phyloP scores from a whole-genome alignment of 2,329 filamentous ascomycete genomes.

The Cercospora citrullina region DNA sequence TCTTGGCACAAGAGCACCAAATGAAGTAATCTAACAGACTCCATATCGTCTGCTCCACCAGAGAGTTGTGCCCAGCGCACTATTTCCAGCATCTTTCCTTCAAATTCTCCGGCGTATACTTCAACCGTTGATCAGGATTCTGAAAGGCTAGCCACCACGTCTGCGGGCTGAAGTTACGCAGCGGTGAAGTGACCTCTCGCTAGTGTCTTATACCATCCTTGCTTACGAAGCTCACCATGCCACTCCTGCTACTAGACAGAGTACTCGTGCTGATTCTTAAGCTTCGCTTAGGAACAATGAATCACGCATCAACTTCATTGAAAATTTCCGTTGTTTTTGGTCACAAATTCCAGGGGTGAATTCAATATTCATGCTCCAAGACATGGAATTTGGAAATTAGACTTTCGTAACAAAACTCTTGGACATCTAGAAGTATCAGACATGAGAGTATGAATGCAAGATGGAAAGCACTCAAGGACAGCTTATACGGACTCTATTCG shows the following conservation, averaged over 20 bases:
- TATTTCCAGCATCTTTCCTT: not conserved
- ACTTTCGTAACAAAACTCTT: constrained; percentile 7
- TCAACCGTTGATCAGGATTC: not conserved
- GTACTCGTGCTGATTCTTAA: not conserved
- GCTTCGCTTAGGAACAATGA: constrained; percentile 3
- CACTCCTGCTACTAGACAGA: not conserved
- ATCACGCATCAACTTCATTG: not conserved
- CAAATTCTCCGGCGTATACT: not conserved
- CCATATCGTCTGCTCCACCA: too few relatives aligned
- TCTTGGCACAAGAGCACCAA: too few relatives aligned
- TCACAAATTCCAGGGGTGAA: not conserved
- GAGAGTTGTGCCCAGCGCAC: not conserved
- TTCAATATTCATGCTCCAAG: constrained; percentile 1
- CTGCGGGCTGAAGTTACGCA: not conserved
- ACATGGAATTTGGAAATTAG: constrained; percentile 3
- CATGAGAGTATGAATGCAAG: too few relatives aligned
- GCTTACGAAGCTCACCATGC: not conserved
- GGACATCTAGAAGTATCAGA: constrained; percentile 1
- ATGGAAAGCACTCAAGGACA: too few relatives aligned
- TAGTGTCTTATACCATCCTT: not conserved
- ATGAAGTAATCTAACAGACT: too few relatives aligned
- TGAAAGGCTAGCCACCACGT: constrained; percentile 5
- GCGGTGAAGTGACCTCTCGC: not conserved
- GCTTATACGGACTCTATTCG: too few relatives aligned
- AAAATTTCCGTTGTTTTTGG: not conserved